Evolutionary conservation across 176 grass and related monocot genomes (phyloP).

Genomic region (Oryza meyeriana): DNA sequence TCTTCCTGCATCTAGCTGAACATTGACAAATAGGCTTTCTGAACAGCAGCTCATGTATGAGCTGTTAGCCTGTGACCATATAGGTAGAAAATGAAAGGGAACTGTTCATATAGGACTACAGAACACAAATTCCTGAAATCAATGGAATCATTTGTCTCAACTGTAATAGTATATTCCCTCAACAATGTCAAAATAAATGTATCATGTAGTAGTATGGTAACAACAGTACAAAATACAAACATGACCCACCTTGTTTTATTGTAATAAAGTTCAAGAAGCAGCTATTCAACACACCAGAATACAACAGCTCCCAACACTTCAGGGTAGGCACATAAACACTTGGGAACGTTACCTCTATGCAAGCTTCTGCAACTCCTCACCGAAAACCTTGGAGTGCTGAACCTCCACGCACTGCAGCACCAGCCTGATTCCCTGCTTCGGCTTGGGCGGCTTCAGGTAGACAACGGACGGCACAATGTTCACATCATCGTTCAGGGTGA

Average conservation of each 20-base stretch:
- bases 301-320: background rate
- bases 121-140: background rate
- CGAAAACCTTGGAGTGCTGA: conserved; percentile 50
- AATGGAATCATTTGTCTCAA: conserved; percentile 6
- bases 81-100: background rate
- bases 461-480: conserved; percentile 46
- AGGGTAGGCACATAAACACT: conserved; percentile 1
- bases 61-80: background rate
- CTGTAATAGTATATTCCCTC: conserved; percentile 2
- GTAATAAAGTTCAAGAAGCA: conserved; percentile 7
- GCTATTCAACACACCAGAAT: background rate
- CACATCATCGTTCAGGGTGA: conserved; percentile 59
- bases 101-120: background rate
- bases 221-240: conserved; percentile 35
- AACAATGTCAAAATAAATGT: conserved; percentile 33
- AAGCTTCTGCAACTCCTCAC: conserved; percentile 52
- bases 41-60: too few species aligned
- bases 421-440: conserved; percentile 67
- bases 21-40: background rate
- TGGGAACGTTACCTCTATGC: conserved; percentile 26
- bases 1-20: background rate
- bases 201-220: background rate
- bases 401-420: conserved; percentile 63
- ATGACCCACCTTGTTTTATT: conserved; percentile 23
- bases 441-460: conserved; percentile 63